These are phyloP conservation scores for Suillus tomentosus DNA, from an alignment of 768 basidiomycete genomes.

Conservation along the genomic window DNA sequence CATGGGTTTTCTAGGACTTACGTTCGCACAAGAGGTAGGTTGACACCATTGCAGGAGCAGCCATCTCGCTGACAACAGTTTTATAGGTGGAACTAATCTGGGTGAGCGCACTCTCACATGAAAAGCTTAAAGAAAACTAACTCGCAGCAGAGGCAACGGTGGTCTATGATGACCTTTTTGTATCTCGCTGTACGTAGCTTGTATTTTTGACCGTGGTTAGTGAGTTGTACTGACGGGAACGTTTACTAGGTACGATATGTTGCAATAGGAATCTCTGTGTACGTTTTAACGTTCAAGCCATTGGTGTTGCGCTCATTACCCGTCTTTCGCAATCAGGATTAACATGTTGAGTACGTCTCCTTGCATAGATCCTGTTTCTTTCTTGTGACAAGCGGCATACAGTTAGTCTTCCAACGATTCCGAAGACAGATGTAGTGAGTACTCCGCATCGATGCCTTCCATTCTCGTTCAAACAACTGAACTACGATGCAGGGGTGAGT, in stretches of 20 bases:
- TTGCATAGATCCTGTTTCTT: neutral
- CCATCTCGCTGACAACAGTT: neutral
- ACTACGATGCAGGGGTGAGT: neutral
- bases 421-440: neutral
- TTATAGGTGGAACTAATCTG: neutral
- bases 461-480: neutral
- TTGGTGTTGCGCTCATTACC: too few species aligned
- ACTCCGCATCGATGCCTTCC: neutral
- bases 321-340: neutral
- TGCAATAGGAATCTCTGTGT: neutral
- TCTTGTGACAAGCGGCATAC: neutral
- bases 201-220: neutral
- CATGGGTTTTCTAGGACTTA: neutral
- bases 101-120: neutral
- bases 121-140: neutral
- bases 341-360: neutral
- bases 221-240: neutral
- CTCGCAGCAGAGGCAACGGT: neutral
- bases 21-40: neutral
- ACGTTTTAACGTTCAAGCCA: neutral
- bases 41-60: neutral
- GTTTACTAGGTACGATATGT: neutral
- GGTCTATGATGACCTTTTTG: neutral
- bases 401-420: neutral
- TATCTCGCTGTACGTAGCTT: neutral